phyloP scores from a whole-genome alignment of 768 basidiomycete species.

The Hemileccinum impolitum region DNA sequence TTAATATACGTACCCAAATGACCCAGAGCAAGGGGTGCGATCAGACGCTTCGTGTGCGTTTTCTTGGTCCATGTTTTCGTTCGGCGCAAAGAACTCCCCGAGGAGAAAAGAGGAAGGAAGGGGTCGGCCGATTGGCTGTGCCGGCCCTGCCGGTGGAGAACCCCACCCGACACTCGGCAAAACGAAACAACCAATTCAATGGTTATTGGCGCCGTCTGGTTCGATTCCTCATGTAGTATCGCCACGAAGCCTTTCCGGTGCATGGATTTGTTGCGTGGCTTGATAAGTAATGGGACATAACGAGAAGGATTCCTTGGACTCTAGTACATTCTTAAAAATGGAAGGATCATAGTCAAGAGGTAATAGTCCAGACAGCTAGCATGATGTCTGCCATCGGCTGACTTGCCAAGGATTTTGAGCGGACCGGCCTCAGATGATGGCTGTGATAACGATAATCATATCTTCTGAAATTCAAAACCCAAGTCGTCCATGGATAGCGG shows the following conservation, averaged over 20 bases:
- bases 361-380: too few species aligned
- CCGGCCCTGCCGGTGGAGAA: constrained; percentile 13
- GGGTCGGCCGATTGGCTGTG: constrained; percentile 14
- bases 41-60: not conserved
- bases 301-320: too few species aligned
- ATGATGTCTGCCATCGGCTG: not conserved
- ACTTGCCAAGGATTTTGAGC: not conserved
- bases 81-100: constrained; percentile 11
- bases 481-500: not conserved
- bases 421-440: not conserved
- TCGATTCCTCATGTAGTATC: not conserved
- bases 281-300: too few species aligned
- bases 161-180: constrained; percentile 12
- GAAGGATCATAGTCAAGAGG: not conserved
- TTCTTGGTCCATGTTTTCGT: not conserved
- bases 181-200: not conserved
- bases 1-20: too few species aligned
- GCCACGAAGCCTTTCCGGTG: not conserved
- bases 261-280: not conserved
- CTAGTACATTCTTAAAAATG: not conserved
- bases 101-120: not conserved
- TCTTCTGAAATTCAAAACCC: not conserved
- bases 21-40: not conserved
- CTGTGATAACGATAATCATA: not conserved
- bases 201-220: not conserved